Base-by-base conservation (phyloP, 495 filamentous ascomycete genomes). In the Penicillium waksmanii region DNA sequence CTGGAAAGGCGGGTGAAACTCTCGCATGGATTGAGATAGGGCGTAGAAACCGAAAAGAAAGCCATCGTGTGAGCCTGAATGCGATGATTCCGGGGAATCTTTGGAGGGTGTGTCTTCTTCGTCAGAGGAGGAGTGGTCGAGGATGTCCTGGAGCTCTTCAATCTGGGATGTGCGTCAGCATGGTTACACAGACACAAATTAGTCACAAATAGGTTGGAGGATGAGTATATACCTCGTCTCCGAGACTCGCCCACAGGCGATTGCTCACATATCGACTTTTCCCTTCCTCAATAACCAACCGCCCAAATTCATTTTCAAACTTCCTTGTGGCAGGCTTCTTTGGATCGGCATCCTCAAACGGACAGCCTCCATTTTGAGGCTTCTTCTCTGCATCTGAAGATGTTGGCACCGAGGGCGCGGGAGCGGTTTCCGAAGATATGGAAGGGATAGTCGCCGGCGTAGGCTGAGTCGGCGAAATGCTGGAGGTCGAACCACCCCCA, bases 191-290 rank as follows among this genome's bases (percentile, higher is more conserved):
- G 23, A n/a, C 40, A 1, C 17, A 46, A 51, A 36, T 17, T 2
- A 44, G 38, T 25, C 54, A 17, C 19, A 31, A 23, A 18, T 19
- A 44, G 42, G 17, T 44, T 18, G 15, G 0, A 19, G 15, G 5
- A 44, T 19, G 17, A 44, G 42, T 44, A 62, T 67, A 51, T 69
- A 92, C 92, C 84, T 97, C 92, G 58, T 94, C 90, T 51, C 87
- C 90, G 46, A 97, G 78, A 60, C 84, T 91, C n/a, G 89, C 86
- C 93, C 93, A 97, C 52, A 96, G 90, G 15, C 86, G 87, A 73
- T 88, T 93, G 70, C 90, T 93, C 58, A 97, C 88, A 74, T 97
- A 97, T 67, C 91, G 81, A 63, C 87, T 90, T 62, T 84, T 86
- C 3, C 88, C 88, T 64, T 96, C 89, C 58, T 90, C 91, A 48